phyloP scores from a whole-genome alignment of 768 basidiomycete genomes.

The Lanmaoa pseudosensibilis region DNA sequence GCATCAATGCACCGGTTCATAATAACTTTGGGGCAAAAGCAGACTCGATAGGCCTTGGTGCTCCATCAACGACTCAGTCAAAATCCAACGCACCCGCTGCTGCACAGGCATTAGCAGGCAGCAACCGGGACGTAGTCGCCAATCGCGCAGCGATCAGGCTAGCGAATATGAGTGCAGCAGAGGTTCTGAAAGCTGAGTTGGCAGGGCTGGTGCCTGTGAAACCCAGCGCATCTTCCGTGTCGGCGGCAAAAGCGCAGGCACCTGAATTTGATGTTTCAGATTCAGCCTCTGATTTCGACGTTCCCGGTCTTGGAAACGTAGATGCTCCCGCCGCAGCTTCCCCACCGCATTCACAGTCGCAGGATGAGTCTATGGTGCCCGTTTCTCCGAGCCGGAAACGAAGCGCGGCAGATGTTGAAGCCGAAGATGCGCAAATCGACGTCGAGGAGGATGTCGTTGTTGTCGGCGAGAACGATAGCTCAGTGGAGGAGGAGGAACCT shows the following conservation, averaged over 20 bases:
- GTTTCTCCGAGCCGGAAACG: slow-evolving; percentile 43
- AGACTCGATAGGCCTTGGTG: slow-evolving; percentile 76
- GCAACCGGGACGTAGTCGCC: slow-evolving; percentile 87
- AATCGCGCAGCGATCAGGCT: slow-evolving; percentile 89
- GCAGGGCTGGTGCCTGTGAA: slow-evolving; percentile 51
- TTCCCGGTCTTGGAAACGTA: slow-evolving; percentile 35
- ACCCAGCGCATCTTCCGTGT: slow-evolving; percentile 30
- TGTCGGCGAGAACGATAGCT: slow-evolving; percentile 40
- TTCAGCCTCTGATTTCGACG: slow-evolving; percentile 35
- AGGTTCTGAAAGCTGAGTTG: slow-evolving; percentile 89
- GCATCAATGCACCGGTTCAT: slow-evolving; percentile 33
- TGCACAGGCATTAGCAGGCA: slow-evolving; percentile 73
- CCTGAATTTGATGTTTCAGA: slow-evolving; percentile 26
- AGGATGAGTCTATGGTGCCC: slow-evolving; percentile 22
- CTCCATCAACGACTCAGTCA: slow-evolving; percentile 57
- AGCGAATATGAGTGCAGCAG: slow-evolving; percentile 96
- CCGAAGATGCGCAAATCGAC: slow-evolving; percentile 40
- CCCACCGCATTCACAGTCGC: slow-evolving; percentile 4
- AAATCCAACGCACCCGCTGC: slow-evolving; percentile 58
- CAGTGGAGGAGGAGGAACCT: slow-evolving; percentile 49
- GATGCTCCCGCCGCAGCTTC: slow-evolving; percentile 21
- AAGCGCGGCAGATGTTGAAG: slow-evolving; percentile 42
- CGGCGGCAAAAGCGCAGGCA: slow-evolving; percentile 36
- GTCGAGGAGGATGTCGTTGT: slow-evolving; percentile 24
- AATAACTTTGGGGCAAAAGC: slow-evolving; percentile 75